Evolutionary conservation across 2,329 filamentous ascomycete genomes (phyloP), one percentile per base, ranked within the genome.

Genomic region (Cordyceps pruinosa): DNA sequence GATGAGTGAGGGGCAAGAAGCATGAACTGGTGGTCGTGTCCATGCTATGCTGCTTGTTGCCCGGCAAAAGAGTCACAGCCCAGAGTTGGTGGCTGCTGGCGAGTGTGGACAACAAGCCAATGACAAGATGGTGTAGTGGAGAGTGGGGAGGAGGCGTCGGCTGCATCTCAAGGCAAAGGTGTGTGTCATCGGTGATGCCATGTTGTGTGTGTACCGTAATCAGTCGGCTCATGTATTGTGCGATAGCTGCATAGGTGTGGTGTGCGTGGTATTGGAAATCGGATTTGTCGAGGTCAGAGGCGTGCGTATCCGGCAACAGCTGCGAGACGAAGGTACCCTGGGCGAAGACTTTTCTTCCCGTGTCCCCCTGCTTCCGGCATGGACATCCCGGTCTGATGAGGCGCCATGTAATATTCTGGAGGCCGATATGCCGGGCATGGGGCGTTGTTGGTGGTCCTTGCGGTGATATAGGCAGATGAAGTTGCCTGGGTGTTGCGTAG

Each of bases 11-110:
- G 44, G 7, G 44, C 44, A 46, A 12, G n/a, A 19, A 41, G 50
- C 39, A 35, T 45, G 41, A 52, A 21, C 28, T 26, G 21, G 21
- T 19, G 9, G 44, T 30, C 23, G 23, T 17, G 34, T 26, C 34
- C 32, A 10, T 50, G 23, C n/a, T n/a, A 19, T 19, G 26, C 8
- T 35, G 13, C 15, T 37, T 35, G 32, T 21, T 50, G 13, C 19
- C 32, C 41, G 30, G 50, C 19, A 28, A 46, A 53, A 47, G 52
- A 47, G 52, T 55, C 52, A 55, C 32, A 53, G 50, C 30, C 49
- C 30, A 45, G n/a, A 26, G 21, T 26, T 55, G 35, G 53, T 56
- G 53, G 53, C 53, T 48, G 37, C 28, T 49, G 35, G 30, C 41
- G 39, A 44, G 50, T n/a, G 7, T n/a, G 28, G 12, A 3, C 26